These are phyloP conservation scores for Harringtonia lauricola DNA, from an alignment of 2,329 filamentous ascomycete species.

Conservation along the genomic window DNA sequence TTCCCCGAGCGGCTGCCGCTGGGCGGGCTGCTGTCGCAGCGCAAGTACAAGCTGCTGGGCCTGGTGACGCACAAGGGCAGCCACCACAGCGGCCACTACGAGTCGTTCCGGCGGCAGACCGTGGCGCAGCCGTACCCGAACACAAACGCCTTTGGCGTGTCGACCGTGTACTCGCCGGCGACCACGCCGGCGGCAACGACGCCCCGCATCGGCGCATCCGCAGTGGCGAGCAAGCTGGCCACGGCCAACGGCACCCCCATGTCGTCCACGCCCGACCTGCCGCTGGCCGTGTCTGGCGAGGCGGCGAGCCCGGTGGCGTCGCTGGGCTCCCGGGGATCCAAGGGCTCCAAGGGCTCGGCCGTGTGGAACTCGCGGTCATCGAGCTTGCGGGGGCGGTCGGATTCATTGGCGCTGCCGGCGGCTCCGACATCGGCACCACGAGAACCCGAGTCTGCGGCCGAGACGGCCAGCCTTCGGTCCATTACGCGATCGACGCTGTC, in stretches of 20 bases:
- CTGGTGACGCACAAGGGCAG: constrained; percentile 92
- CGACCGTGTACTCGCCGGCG: constrained; percentile 59
- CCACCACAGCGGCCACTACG: constrained; percentile 94
- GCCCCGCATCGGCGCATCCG: constrained; percentile 21
- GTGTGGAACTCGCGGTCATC: constrained; percentile 1
- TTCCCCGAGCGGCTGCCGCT: constrained; percentile 83
- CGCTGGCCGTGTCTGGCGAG: constrained; percentile 19
- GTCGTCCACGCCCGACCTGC: constrained; percentile 35
- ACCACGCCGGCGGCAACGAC: constrained; percentile 42
- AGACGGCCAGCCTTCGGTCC: constrained; percentile 42
- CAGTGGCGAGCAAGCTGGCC: constrained; percentile 12
- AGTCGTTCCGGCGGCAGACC: constrained; percentile 84
- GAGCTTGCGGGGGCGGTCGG: constrained; percentile 5
- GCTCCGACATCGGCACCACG: constrained; percentile 16
- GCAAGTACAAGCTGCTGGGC: constrained; percentile 73
- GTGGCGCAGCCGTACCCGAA: constrained; percentile 72
- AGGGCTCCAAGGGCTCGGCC: not conserved
- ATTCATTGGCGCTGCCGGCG: constrained; percentile 7
- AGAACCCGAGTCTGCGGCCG: constrained; percentile 27
- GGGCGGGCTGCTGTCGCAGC: constrained; percentile 66
- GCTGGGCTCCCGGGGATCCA: not conserved
- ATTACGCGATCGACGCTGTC: constrained; percentile 45
- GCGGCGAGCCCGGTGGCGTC: constrained; percentile 11
- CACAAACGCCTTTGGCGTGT: constrained; percentile 64
- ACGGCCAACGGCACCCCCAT: constrained; percentile 24